Evolutionary conservation across 1,284 basidiomycete genomes (phyloP), one percentile per base, ranked within the genome.

Genomic region (Pseudozyma flocculosa): DNA sequence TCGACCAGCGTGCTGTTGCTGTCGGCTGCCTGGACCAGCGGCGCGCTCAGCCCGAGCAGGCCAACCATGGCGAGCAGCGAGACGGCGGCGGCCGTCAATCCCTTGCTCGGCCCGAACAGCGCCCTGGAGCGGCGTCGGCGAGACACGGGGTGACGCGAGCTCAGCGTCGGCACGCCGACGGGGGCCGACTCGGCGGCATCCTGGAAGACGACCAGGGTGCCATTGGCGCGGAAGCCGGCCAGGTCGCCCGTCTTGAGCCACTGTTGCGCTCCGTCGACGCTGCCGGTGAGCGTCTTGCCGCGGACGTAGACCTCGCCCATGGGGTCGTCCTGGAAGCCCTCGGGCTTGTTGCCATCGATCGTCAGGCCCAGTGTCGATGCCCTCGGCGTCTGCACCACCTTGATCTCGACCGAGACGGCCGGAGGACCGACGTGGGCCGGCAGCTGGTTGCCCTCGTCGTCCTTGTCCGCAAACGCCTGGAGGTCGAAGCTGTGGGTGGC

Each of bases 341-440:
- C 49, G 17, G 30, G 26, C n/a, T 50, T 45, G 41, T 66, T 43
- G n/a, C 55, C 59, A 39, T 54, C 36, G 38, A 73, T 57, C 10
- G 42, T 57, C 3, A 53, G 42, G 5, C 58, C 56, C 14, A 54
- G 52, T 4, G 47, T 40, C 3, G 48, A 26, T 4, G 67, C 68
- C 2, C 42, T 24, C 22, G 45, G 42, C 22, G 60, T 61, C 40
- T 74, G 51, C n/a, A 67, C 59, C 7, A 78, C 55, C 58, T 76
- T 78, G 37, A 76, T 7, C 47, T 78, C 75, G 39, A 59, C 46
- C 32, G 65, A 47, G 21, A 76, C 73, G 13, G 61, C 54, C 14
- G 75, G 72, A 8, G 75, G 70, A n/a, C 75, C 75, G 11, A 70
- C 68, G 29, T 75, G 71, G 10, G 70, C 62, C 2, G 61, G 61